Evolutionary conservation across 768 basidiomycete genomes (phyloP), one percentile per base, ranked within the genome.

Genomic region (Boletus edulis): DNA sequence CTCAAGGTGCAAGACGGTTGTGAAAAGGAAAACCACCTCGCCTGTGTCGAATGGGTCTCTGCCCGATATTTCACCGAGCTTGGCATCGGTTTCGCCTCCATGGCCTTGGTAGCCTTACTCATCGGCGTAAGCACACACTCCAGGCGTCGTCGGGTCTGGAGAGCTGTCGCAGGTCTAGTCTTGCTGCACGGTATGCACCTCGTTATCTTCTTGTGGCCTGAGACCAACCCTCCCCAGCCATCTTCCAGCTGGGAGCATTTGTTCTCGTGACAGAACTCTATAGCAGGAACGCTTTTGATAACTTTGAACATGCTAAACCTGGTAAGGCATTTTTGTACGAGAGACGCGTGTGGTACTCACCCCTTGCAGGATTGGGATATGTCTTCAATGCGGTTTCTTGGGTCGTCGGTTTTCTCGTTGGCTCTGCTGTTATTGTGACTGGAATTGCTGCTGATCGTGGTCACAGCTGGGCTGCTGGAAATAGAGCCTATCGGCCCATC

Each of bases 391-490:
- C 76, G 0, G 37, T 87, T 24, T 79, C 85, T 6, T 91, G 89
- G 89, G 62, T 83, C 20, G 60, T 73, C 17, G 81, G 82, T 27
- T 59, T 87, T 46, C 40, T 85, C 27, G 77, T 82, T 29, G 76
- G 78, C 0, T 53, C 73, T 24, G 83, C 77, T 0, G 81, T 90
- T 10, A 72, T 87, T 7, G 68, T 77, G 22, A 88, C 86, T 1
- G 89, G 89, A 3, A 67, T 83, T 2, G 75, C 80, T 49, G 79
- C 79, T 17, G 73, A 75, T 55, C 70, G 65, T 32, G 79, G 54
- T 20, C 74, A 86, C 57, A 73, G 72, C 52, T 91, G 89, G 89
- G 89, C 89, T 38, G 89, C 89, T 35, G 89, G 89, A 43, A 85
- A 86, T 60, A 78, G 87, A 53, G 81, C 81, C 13, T 89, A 91